phyloP scores from a whole-genome alignment of 495 filamentous ascomycete genomes.

The Parathielavia appendiculata region DNA sequence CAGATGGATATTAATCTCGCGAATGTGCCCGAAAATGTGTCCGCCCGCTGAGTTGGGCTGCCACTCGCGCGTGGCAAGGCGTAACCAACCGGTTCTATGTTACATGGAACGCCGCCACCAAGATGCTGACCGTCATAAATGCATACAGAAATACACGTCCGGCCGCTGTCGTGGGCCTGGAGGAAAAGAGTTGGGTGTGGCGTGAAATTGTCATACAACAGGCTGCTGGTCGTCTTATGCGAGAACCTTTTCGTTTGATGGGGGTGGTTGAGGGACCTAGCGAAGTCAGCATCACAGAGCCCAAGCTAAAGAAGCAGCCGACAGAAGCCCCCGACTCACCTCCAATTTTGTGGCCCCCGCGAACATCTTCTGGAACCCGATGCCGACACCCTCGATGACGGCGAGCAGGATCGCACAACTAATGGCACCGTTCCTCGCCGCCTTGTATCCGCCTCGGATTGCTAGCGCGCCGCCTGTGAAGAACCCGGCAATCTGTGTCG shows the following conservation, averaged over 20 bases:
- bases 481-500: conserved; percentile 71
- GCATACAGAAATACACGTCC: conserved; percentile 33
- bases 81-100: conserved; percentile 35
- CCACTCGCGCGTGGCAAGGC: conserved; percentile 19
- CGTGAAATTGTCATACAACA: conserved; percentile 2
- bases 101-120: conserved; percentile 39
- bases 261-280: conserved; percentile 39
- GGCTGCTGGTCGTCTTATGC: conserved; percentile 26
- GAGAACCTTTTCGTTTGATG: conserved; percentile 33
- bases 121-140: conserved; percentile 36
- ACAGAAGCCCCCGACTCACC: conserved; percentile 37
- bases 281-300: neutral
- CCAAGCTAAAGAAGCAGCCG: neutral
- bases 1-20: conserved; percentile 25
- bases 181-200: conserved; percentile 40
- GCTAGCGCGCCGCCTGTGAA: conserved; percentile 92
- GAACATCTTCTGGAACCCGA: conserved; percentile 95
- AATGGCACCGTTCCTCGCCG: conserved; percentile 89
- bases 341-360: conserved; percentile 86
- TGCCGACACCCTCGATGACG: conserved; percentile 96
- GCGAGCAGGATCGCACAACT: conserved; percentile 89
- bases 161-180: conserved; percentile 19
- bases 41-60: conserved; percentile 18
- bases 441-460: conserved; percentile 80
- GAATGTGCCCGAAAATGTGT: conserved; percentile 7